Evolutionary conservation across 208 protist genomes (phyloP), one percentile per base, ranked within the genome.

Genomic region (Tritrichomonas foetus): DNA sequence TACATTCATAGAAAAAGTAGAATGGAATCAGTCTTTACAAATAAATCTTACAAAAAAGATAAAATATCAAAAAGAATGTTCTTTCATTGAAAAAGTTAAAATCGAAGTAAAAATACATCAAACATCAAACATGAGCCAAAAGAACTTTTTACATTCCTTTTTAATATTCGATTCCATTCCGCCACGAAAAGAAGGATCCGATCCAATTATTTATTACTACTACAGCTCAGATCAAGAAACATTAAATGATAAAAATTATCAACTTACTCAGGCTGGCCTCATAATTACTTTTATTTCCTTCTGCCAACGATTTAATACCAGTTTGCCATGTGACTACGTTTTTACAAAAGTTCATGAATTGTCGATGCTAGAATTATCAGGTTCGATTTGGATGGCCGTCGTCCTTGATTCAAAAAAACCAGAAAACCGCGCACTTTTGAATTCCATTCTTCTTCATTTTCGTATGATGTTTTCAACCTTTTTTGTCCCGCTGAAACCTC

Each of bases 331-430:
- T 8, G 78, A 89, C 39, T 89, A 89, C 39, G 30, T 89, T 20
- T 13, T 53, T 57, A 57, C 78, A 36, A 57, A 89, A 57, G n/a
- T 57, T 53, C 78, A 57, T 39, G 78, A 89, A 89, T 47, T 57
- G 11, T 44, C 41, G 1, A 14, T 89, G 5, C 78, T 89, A 2
- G 27, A 89, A 57, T 30, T 89, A 27, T 89, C 8, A 57, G 78
- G 78, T 20, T 22, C 78, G 20, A 57, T 89, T 89, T 89, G 78
- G 78, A 89, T 89, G 78, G 78, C 47, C 25, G 47, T 89, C 20
- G 44, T 47, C 2, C 8, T 89, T 39, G 44, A 57, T 39, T 89
- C 41, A 20, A 53, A 44, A 20, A 57, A 11, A 20, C 3, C 47
- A 8, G 44, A 89, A 20, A 89, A 89, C 13, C 8, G 78, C 14